Percentiles rank a stretch among this genome's conserved stretches.
These are phyloP conservation scores for Multifurca ochricompacta DNA, from an alignment of 768 basidiomycete species.

Conservation along the genomic window DNA sequence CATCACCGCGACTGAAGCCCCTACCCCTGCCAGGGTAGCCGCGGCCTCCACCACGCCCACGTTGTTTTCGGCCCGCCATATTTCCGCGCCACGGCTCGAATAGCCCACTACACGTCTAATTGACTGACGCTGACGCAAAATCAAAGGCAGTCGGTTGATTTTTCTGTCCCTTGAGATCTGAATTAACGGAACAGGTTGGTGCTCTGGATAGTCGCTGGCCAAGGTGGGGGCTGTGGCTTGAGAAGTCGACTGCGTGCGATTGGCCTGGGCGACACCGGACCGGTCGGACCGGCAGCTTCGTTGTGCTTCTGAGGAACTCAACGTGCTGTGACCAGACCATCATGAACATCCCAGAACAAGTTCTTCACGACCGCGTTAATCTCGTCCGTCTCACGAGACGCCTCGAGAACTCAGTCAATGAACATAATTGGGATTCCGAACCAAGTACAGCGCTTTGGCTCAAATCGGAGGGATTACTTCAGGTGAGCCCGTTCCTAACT, in stretches of 20 bases:
- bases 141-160: no score
- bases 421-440: slow-evolving; percentile 33
- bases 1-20: slow-evolving; percentile 24
- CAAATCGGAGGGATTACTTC: slow-evolving; percentile 44
- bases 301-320: not conserved
- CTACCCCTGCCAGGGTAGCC: slow-evolving; percentile 24
- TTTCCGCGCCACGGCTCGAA: not conserved
- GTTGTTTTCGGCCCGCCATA: slow-evolving; percentile 17
- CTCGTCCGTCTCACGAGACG: slow-evolving; percentile 49
- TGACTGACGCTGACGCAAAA: no score
- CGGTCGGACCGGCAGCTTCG: not conserved
- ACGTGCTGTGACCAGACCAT: no score
- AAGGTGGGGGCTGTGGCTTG: no score
- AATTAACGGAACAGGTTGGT: no score
- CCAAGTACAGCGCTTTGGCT: slow-evolving; percentile 39
- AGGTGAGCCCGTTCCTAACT: slow-evolving; percentile 38
- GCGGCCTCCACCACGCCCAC: slow-evolving; percentile 22
- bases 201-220: no score
- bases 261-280: no score
- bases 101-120: not conserved
- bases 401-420: slow-evolving; percentile 46
- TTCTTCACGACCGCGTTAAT: slow-evolving; percentile 57
- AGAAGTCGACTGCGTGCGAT: no score
- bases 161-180: no score
- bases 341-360: slow-evolving; percentile 19